Evolutionary conservation across 2,329 filamentous ascomycete species (phyloP).

Genomic region (Tolypocladium nubicola): DNA sequence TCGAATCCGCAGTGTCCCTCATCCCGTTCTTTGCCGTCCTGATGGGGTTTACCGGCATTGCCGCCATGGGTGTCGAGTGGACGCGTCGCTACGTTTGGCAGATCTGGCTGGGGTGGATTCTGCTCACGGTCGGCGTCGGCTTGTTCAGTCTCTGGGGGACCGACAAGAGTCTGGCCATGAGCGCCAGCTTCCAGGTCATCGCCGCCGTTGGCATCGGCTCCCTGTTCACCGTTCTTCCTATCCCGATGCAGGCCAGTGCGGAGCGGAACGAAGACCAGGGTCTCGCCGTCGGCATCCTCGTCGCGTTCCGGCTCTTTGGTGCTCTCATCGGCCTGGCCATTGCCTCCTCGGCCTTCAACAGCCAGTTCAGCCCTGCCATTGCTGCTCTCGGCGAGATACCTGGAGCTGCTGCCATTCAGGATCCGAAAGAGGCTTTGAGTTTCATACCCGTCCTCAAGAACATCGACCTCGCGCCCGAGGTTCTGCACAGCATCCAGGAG

Average conservation of each 20-base stretch:
- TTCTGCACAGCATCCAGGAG: no score
- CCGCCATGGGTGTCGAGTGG: no score
- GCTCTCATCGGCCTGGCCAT: slow-evolving; percentile 23
- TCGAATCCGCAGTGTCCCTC: slow-evolving; percentile 11
- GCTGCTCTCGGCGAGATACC: no score
- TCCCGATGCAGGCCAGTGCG: slow-evolving; percentile 24
- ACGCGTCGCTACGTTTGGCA: no score
- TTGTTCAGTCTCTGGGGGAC: slow-evolving; percentile 8
- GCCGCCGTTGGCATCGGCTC: slow-evolving; percentile 14
- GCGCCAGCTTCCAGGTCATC: slow-evolving; percentile 15
- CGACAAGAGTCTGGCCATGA: slow-evolving; percentile 3
- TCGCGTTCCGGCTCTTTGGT: slow-evolving; percentile 24
- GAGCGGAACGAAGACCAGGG: slow-evolving; percentile 20
- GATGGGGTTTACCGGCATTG: no score
- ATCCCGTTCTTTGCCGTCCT: no score
- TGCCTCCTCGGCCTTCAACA: slow-evolving; percentile 8
- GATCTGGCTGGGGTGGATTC: no score
- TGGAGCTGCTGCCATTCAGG: no score
- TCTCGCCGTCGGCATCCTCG: slow-evolving; percentile 20
- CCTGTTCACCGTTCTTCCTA: slow-evolving; percentile 3
- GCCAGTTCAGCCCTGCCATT: not conserved
- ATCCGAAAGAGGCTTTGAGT: no score
- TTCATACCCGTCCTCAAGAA: no score
- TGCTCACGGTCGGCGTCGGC: no score
- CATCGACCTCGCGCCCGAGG: no score